Percentiles rank a stretch among this genome's conserved stretches.
These are phyloP conservation scores for Malus sylvestris DNA, from an alignment of 306 rosid species.

Conservation along the genomic window DNA sequence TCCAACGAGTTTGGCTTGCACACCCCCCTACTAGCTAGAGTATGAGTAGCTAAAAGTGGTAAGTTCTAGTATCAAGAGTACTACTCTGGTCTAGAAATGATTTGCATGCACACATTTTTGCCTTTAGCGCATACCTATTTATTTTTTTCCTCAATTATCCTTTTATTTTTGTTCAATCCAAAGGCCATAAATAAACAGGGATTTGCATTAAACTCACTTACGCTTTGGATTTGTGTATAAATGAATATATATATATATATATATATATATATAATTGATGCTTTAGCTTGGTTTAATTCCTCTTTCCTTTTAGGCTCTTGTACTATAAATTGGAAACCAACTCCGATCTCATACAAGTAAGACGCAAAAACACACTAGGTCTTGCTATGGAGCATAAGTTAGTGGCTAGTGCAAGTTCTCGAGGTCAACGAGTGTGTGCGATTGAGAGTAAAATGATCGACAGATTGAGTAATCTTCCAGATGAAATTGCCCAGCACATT, in stretches of 20 bases:
- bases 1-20: neutral
- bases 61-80: neutral
- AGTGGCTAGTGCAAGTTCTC: neutral
- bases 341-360: neutral
- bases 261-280: neutral
- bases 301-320: neutral
- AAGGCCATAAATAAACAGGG: no score
- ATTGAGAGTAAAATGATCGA: neutral
- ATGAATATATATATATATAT: neutral
- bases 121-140: no score
- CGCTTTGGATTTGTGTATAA: neutral
- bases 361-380: neutral
- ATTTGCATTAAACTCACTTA: no score
- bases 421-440: neutral
- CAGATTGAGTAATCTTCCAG: neutral
- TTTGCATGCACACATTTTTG: no score
- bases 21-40: neutral
- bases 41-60: neutral
- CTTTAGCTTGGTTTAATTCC: neutral
- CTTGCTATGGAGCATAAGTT: neutral
- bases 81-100: neutral
- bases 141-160: no score
- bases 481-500: neutral
- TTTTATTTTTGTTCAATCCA: no score
- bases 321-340: neutral